A percentile compares a stretch with the other conserved stretches of the same genome.
Conservation (phyloP, 2,329 filamentous ascomycete genomes). For the Neopestalotiopsis sp. region DNA sequence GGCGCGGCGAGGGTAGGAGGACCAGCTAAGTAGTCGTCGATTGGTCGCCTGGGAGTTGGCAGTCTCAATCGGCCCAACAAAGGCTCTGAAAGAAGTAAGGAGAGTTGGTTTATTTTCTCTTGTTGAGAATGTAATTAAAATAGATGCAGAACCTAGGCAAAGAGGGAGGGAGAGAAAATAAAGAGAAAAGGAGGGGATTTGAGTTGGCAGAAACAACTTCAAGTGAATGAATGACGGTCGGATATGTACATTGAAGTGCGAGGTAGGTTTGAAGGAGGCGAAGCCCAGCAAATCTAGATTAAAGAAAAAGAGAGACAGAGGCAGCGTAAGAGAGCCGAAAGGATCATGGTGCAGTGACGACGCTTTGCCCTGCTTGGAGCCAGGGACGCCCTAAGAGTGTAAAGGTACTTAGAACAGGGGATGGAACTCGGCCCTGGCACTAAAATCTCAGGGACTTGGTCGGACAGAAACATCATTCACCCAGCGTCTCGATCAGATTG, state of each 20-base stretch:
- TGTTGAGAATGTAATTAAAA: slow-evolving; percentile 1
- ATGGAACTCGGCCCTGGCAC: slow-evolving; percentile 1
- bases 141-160: background rate
- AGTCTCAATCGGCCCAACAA: background rate
- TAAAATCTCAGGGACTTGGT: background rate
- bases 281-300: slow-evolving; percentile 1
- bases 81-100: background rate
- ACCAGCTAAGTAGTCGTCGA: background rate
- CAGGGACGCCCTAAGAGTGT: background rate
- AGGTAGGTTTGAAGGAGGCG: slow-evolving; percentile 8
- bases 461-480: too few species aligned
- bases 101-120: background rate
- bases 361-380: background rate
- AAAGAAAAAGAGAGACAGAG: background rate
- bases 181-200: slow-evolving; percentile 8
- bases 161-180: background rate
- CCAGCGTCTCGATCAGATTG: too few species aligned
- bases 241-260: background rate
- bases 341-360: background rate
- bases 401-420: background rate
- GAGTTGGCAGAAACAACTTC: background rate
- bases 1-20: background rate
- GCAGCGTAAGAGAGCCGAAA: background rate
- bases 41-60: background rate
- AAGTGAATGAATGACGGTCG: slow-evolving; percentile 12